Evolutionary conservation across 129 eudicot genomes (phyloP).

Genomic region (Centrapalus pauciflorus): DNA sequence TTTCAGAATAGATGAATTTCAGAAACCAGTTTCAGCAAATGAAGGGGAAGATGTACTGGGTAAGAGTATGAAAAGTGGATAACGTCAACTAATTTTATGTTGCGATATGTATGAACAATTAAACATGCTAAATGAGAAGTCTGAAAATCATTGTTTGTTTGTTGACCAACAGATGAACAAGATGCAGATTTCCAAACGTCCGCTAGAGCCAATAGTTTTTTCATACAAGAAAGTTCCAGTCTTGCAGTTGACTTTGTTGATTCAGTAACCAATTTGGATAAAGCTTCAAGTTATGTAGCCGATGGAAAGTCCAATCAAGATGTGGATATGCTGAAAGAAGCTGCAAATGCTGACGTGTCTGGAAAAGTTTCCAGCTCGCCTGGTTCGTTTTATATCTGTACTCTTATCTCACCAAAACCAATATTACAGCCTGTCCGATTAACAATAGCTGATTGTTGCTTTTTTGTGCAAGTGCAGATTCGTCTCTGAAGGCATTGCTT

Average conservation of each 20-base stretch:
- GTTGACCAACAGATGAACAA: slow-evolving; percentile 14
- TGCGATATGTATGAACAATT: background rate
- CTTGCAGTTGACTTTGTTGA: slow-evolving; percentile 4
- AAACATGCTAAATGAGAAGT: too few species aligned
- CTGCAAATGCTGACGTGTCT: background rate
- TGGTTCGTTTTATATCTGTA: slow-evolving; percentile 29
- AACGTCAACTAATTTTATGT: background rate
- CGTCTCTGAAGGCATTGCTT: slow-evolving; percentile 1
- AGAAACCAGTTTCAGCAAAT: slow-evolving; percentile 14
- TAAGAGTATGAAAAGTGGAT: slow-evolving; percentile 12
- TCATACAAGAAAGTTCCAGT: background rate
- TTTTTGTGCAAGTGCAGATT: background rate
- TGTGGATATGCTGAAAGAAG: background rate
- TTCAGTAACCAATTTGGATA: background rate
- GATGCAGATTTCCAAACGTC: slow-evolving; percentile 12
- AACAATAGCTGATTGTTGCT: background rate
- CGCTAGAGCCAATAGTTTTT: slow-evolving; percentile 5
- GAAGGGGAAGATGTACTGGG: background rate
- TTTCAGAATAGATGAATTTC: background rate
- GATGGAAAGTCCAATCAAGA: background rate
- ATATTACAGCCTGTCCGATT: background rate
- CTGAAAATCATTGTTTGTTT: background rate
- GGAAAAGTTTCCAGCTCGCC: slow-evolving; percentile 11
- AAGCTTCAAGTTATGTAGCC: background rate
- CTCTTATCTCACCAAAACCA: background rate